Evolutionary conservation across 73 alveolate species (phyloP), one percentile per base, ranked within the genome.

Genomic region (Paramecium primaurelia): DNA sequence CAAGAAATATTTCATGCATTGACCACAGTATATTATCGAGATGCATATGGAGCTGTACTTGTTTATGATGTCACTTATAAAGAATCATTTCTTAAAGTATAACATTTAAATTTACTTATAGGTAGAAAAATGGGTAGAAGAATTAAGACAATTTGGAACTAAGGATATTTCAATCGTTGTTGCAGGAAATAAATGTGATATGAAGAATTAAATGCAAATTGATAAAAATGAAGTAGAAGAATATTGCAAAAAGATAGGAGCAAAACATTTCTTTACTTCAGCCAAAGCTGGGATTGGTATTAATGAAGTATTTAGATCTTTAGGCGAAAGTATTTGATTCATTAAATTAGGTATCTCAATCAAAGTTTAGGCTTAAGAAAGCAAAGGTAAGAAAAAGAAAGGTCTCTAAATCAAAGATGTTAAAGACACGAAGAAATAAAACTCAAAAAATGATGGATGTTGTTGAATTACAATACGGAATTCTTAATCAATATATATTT

Each of bases 11-110:
- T 93, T 85, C 97, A 97, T 80, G 97, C 99, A 8, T 86, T 97
- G 42, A 87, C 94, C 12, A 94, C 97, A 1, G 96, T 94, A 34
- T 97, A 95, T 71, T 97, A 96, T 86, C 37, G 97, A 71, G 97
- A 97, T 49, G 98, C 99, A 7, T 88, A 92, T 26, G 98, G 98
- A 14, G 99, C 98, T 2, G 91, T 97, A 42, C 60, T 97, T 6
- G 98, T 97, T 8, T 97, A 96, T 89, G 99, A 97, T 91, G 95
- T 97, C n/a, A 97, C 99, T 25, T 97, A 97, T 51, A 86, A 86
- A 71, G 98, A 96, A 26, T 93, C 98, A 9, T 97, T 96, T 77
- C 88, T 92, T 11, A 97, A 95, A 58, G 97, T 95, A 42, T 2
- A 16, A 1, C 34, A 28, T 22, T 25, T 2, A 16, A 86, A 2